Base-by-base conservation (phyloP, 1,284 basidiomycete species). In the Gyrodon tennesseensis region DNA sequence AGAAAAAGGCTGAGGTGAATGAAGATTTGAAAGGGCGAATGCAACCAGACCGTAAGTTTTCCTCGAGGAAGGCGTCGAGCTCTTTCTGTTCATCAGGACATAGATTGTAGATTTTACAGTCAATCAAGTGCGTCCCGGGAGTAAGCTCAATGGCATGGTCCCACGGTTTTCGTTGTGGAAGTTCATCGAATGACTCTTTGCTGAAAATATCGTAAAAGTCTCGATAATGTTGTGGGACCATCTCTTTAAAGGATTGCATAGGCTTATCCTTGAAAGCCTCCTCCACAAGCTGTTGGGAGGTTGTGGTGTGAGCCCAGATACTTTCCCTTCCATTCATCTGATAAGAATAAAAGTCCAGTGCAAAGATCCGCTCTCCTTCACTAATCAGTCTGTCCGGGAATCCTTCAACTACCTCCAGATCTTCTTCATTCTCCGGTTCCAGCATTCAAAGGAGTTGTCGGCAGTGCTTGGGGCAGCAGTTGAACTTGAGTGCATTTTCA, bases 401-500 rank as follows among this genome's bases (percentile, higher is more conserved):
- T 9, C 18, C 21, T 21, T 43, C 41, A 18, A 43, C 41, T 9
- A 9, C 21, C 4, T 43, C 41, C 3, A 8, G 18, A 6, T 43
- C 16, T 2, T 21, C 41, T 8, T 43, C 41, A 1, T 5, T 8
- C 18, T 43, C 41, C 2, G 41, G 41, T 43, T 43, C 41, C 2
- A 19, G 8, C 2, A 21, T 18, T 3, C 7, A 4, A 21, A 9
- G 9, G 3, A 3, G 21, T 9, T 6, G 6, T 16, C 9, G 19
- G 21, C 41, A 43, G 3, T 18, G 7, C 18, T 43, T 18, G 16
- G 41, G 41, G 4, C 43, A 9, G 2, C 18, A 19, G 8, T 44
- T 12, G 3, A 44, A 44, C 3, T 44, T n/a, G 0, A 44, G 3
- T 3, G 8, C 8, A 4, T 8, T 13, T 3, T 44, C 9, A 11